Conservation (phyloP, 192 early-diverging fungal species). For the Glomus cerebriforme region DNA sequence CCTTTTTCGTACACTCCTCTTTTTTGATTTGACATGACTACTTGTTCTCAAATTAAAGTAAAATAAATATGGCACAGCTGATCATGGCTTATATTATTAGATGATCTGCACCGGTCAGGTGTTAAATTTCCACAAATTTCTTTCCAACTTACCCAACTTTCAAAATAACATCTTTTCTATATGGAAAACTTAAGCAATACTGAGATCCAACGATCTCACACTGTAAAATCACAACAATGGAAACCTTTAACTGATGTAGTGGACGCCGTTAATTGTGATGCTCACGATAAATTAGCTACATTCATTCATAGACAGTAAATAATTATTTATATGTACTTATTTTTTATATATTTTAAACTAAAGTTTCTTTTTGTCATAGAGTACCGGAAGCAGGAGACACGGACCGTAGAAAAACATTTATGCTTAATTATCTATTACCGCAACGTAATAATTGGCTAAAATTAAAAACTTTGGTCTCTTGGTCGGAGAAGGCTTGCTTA, state of each 20-base stretch:
- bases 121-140: not conserved
- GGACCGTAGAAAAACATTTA: slow-evolving; percentile 4
- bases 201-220: not conserved
- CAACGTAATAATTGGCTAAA: slow-evolving; percentile 8
- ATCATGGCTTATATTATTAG: too few relatives aligned
- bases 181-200: not conserved
- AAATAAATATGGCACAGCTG: too few relatives aligned
- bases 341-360: not conserved
- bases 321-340: not conserved
- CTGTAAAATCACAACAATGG: not conserved
- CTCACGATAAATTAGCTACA: not conserved
- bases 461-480: not conserved
- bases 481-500: slow-evolving; percentile 7
- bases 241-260: slow-evolving; percentile 1
- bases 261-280: not conserved
- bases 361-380: not conserved
- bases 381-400: not conserved
- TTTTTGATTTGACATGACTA: not conserved
- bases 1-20: slow-evolving; percentile 5
- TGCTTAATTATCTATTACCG: not conserved
- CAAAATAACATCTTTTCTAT: not conserved
- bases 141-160: not conserved
- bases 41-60: not conserved
- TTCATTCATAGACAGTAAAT: slow-evolving; percentile 7
- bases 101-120: too few relatives aligned